Base-by-base conservation (phyloP, 257 asterid genomes). In the Jaltomata sinuosa region DNA sequence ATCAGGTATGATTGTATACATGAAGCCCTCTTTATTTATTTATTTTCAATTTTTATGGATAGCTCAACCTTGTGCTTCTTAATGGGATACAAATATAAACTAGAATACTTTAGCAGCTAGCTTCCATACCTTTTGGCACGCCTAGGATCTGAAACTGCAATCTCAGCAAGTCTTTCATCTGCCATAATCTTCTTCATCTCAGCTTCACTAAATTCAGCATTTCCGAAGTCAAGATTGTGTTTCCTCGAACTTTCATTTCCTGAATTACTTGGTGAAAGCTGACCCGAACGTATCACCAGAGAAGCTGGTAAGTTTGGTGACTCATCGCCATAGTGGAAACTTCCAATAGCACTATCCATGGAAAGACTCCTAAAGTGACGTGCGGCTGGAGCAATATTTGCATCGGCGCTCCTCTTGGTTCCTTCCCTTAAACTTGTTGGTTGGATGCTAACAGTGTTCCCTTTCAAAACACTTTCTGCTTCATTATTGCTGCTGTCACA, bases 301-400 rank as follows among this genome's bases (percentile, higher is more conserved):
- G 91, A 86, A 42, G 81, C 15, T 72, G 88, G 91, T 31, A 89
- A 49, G 36, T 91, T 93, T 1, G 91, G 91, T 2, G 94, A 88
- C 47, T 89, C 91, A 8, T 91, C 96, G 36, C 89, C 89, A 45
- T 92, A 90, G 21, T 88, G 87, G 87, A 91, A 89, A 64, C 59
- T 91, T 11, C 92, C 97, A 69, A 94, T 86, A 40, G 90, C 94
- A 81, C 98, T 94, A 85, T 96, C 99, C 90, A 96, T 90, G 18
- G 99, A 96, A 64, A 93, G 96, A 87, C 99, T 94, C 93, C 98
- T 90, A 62, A 87, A 87, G 81, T 95, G 99, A 76, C 92, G 89
- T 34, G 87, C 74, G 9, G 87, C 83, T 4, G 93, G 94, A 79
- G 88, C 93, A 85, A 89, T 88, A 90, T 89, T 91, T 42, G 87